Percentiles rank a stretch among this genome's conserved stretches.
Evolutionary conservation across 2,329 filamentous ascomycete species (phyloP).

Genomic region (Alternaria panax): DNA sequence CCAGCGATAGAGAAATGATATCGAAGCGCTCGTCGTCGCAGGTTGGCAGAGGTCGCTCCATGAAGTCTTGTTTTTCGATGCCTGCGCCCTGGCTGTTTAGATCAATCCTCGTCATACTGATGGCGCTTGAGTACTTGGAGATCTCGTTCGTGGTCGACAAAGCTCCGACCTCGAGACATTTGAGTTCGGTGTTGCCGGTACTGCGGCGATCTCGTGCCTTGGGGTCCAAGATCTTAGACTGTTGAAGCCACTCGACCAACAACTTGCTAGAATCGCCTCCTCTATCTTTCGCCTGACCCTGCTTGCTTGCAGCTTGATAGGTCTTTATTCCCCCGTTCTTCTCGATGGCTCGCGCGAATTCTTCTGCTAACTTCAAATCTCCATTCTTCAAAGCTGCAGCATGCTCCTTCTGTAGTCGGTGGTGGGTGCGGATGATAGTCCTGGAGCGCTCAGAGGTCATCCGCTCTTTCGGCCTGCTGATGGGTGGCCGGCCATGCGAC

Average conservation of each 20-base stretch:
- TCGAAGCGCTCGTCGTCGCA: conserved; percentile 74
- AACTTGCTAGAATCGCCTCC: conserved; percentile 70
- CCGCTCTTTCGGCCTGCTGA: conserved; percentile 37
- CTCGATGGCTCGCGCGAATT: conserved; percentile 60
- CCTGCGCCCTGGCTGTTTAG: conserved; percentile 83
- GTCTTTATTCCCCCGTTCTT: conserved; percentile 65
- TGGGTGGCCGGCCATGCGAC: conserved; percentile 45
- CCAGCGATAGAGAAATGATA: conserved; percentile 88
- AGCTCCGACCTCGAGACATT: conserved; percentile 87
- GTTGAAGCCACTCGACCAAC: conserved; percentile 65
- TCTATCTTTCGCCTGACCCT: conserved; percentile 66
- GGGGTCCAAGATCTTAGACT: conserved; percentile 31
- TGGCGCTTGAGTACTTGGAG: conserved; percentile 69
- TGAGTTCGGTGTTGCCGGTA: conserved; percentile 49
- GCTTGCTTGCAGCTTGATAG: conserved; percentile 69
- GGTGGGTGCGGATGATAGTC: conserved; percentile 66
- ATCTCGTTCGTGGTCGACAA: conserved; percentile 86
- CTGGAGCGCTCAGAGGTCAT: conserved; percentile 66
- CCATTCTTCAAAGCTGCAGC: conserved; percentile 58
- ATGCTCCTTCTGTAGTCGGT: conserved; percentile 65
- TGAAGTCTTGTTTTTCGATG: conserved; percentile 92
- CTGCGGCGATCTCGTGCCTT: conserved; percentile 10
- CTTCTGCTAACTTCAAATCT: conserved; percentile 50
- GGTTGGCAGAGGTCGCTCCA: conserved; percentile 79
- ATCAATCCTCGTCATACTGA: conserved; percentile 85